Evolutionary conservation across 2,329 filamentous ascomycete species (phyloP).

Genomic region (Dactylellina leptospora): DNA sequence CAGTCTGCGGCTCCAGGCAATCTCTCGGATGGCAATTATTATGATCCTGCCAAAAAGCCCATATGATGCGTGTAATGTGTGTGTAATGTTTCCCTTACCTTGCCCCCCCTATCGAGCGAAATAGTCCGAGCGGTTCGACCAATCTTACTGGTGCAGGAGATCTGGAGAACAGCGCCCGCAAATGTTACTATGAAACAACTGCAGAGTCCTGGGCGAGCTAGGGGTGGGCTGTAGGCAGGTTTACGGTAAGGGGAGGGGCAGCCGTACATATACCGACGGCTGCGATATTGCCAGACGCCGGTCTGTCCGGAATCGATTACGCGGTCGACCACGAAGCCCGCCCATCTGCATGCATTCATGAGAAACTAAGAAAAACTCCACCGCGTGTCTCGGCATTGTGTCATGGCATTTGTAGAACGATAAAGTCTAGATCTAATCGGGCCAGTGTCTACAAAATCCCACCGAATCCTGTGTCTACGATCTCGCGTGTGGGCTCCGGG

Average conservation of each 20-base stretch:
- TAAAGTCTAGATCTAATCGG: conserved; percentile 1
- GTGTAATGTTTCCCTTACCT: background rate
- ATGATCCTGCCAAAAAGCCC: conserved; percentile 22
- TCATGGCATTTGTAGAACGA: no score
- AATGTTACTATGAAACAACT: conserved; percentile 36
- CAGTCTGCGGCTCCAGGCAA: conserved; percentile 16
- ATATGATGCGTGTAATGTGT: conserved; percentile 1
- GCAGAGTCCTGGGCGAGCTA: conserved; percentile 12
- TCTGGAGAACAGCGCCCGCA: conserved; percentile 28
- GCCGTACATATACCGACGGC: conserved; percentile 24
- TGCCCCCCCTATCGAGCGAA: conserved; percentile 2
- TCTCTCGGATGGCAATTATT: background rate
- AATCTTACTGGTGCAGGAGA: conserved; percentile 35
- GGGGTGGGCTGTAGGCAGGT: background rate
- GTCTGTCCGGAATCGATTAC: conserved; percentile 48
- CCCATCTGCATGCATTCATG: background rate
- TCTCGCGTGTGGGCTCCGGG: background rate
- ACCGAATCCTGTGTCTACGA: conserved; percentile 26
- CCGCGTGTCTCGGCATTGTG: conserved; percentile 24
- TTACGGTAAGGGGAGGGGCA: background rate
- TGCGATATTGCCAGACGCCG: conserved; percentile 14
- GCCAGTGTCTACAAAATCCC: conserved; percentile 16
- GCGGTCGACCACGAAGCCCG: conserved; percentile 26
- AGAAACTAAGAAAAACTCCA: conserved; percentile 1
- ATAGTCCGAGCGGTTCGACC: conserved; percentile 32